Conservation (phyloP, 371 early-diverging fungal species). For the Parasitella parasitica region DNA sequence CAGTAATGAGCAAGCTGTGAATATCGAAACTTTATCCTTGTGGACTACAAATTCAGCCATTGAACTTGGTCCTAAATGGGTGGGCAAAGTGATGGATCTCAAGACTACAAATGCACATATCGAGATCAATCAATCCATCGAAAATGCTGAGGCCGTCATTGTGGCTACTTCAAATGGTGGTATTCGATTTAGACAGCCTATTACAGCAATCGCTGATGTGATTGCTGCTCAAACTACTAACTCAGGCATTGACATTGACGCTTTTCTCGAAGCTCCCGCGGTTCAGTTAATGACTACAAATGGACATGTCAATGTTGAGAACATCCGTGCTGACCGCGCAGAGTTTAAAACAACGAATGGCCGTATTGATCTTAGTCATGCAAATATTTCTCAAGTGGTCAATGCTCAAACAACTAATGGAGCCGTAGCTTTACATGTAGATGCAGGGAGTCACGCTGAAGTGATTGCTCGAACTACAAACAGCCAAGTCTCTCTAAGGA, state of each 20-base stretch:
- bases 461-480: background rate
- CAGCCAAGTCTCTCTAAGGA: background rate
- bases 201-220: background rate
- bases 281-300: background rate
- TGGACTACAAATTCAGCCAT: background rate
- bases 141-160: background rate
- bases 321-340: background rate
- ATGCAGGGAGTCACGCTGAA: background rate
- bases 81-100: background rate
- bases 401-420: background rate
- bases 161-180: background rate
- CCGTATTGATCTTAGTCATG: background rate
- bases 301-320: background rate
- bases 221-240: background rate
- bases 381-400: background rate
- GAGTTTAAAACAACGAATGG: background rate
- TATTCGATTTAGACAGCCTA: background rate
- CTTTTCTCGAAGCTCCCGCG: background rate
- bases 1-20: too few species aligned
- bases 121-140: background rate
- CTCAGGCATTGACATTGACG: background rate
- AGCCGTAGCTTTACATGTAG: background rate
- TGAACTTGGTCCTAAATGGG: background rate
- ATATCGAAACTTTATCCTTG: background rate
- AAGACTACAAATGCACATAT: background rate